Conservation (phyloP, 2,329 filamentous ascomycete genomes). For the Xylaria polymorpha region DNA sequence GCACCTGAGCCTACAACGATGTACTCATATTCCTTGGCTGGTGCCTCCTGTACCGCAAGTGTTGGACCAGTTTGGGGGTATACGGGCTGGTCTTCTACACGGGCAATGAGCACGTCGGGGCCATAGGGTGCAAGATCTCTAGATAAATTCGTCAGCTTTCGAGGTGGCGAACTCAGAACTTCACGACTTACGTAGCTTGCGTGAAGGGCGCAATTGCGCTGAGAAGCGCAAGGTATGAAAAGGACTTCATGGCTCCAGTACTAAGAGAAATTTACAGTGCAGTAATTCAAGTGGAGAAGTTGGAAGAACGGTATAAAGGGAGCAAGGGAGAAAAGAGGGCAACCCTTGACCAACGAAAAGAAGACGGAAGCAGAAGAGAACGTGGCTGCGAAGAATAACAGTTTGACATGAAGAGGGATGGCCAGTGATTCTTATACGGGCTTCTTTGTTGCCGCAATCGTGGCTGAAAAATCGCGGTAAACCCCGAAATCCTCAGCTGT, state of each 20-base stretch:
- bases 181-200: constrained; percentile 22
- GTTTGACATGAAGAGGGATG: neutral
- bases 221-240: constrained; percentile 34
- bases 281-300: neutral
- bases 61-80: constrained; percentile 24
- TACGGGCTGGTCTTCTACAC: constrained; percentile 13
- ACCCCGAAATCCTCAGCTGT: constrained; percentile 6
- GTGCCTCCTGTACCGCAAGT: constrained; percentile 14
- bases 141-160: constrained; percentile 1
- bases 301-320: neutral
- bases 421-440: constrained; percentile 24
- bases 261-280: neutral
- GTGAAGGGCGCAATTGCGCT: constrained; percentile 27
- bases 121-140: constrained; percentile 29
- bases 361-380: constrained; percentile 30
- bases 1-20: constrained; percentile 71
- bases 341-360: constrained; percentile 18
- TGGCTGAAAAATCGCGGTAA: constrained; percentile 11
- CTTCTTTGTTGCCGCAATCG: neutral
- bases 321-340: neutral
- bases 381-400: constrained; percentile 5
- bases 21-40: constrained; percentile 64
- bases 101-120: constrained; percentile 20
- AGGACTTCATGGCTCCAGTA: constrained; percentile 27
- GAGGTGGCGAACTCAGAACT: neutral